Percentiles rank a stretch among this genome's conserved stretches.
Conservation (phyloP, 108 stramenopile genomes). For the Ochromonas danica region DNA sequence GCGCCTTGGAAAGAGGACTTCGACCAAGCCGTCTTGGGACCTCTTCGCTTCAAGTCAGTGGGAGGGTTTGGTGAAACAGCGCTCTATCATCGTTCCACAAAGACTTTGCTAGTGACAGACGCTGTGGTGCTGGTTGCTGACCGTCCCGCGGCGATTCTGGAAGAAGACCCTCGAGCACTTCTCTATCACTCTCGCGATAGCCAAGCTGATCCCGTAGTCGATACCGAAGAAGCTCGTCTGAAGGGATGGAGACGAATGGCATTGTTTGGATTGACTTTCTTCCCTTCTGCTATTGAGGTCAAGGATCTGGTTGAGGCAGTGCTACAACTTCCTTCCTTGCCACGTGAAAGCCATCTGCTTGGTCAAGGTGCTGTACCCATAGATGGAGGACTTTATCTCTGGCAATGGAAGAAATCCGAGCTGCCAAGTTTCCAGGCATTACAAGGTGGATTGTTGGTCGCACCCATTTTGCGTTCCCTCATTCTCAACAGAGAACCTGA, state of each 20-base stretch:
- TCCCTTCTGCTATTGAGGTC: constrained; percentile 71
- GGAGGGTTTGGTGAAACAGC: constrained; percentile 89
- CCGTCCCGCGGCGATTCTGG: constrained; percentile 68
- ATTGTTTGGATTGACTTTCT: constrained; percentile 84
- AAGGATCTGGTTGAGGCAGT: constrained; percentile 44
- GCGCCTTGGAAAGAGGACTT: constrained; percentile 74
- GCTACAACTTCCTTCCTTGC: constrained; percentile 30
- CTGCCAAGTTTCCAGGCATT: constrained; percentile 71
- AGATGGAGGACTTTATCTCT: constrained; percentile 62
- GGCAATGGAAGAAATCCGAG: constrained; percentile 75
- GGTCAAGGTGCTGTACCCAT: neutral
- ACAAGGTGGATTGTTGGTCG: constrained; percentile 69
- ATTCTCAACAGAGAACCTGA: constrained; percentile 80
- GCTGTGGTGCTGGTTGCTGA: constrained; percentile 70
- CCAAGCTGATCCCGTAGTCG: constrained; percentile 68
- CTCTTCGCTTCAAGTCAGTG: constrained; percentile 72
- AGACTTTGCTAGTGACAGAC: constrained; percentile 82
- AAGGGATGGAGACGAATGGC: constrained; percentile 81
- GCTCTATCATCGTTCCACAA: constrained; percentile 75
- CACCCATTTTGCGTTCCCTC: constrained; percentile 83
- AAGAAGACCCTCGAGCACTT: constrained; percentile 72
- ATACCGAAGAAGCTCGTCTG: constrained; percentile 68
- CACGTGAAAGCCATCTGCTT: neutral
- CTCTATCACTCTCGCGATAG: constrained; percentile 84
- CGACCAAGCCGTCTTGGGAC: constrained; percentile 73